Base-by-base conservation (phyloP, 345 rosid genomes). In the Passiflora organensis region DNA sequence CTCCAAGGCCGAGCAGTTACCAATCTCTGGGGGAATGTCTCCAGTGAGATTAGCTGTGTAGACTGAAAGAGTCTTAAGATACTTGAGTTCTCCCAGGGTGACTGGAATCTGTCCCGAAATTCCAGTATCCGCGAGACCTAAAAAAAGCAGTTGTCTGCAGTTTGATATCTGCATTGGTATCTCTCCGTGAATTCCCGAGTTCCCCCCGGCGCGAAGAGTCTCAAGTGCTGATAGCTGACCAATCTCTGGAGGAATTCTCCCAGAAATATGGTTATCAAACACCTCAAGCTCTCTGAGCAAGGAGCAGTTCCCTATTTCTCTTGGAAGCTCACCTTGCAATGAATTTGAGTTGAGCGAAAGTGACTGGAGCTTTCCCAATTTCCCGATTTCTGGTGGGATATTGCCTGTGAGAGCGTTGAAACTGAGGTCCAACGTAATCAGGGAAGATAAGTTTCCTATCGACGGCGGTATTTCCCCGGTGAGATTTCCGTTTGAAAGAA, bases 111-210 rank as follows among this genome's bases (percentile, higher is more conserved):
- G 55, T 36, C 93, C 88, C 1, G 86, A 70, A 67, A 82, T 70
- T 50, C 72, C 82, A 0, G 93, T 82, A 48, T 85, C 93, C 14
- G 93, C 85, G 15, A 85, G 85, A 17, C 93, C 93, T 43, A 85
- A 65, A 62, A 67, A 65, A 13, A 52, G 36, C 10, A 85, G 71
- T 10, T 43, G 38, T 23, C 58, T 70, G 71, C 93, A 85, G 76
- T 71, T 76, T 12, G 82, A 70, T 60, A 85, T 72, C 76, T 74
- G 73, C 68, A 42, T 51, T 19, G 93, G 93, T 45, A 85, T 76
- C 53, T 76, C 80, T 42, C 93, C 84, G 12, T 25, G 67, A 44
- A 85, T 68, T 58, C 75, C 80, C n/a, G 62, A 45, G 48, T 85
- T 85, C 28, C 93, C 93, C 2, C 93, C 93, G 0, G 76, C 80